Evolutionary conservation across 164 flowering plant species (phyloP), one percentile per base, ranked within the genome.

Genomic region (Houttuynia cordata): DNA sequence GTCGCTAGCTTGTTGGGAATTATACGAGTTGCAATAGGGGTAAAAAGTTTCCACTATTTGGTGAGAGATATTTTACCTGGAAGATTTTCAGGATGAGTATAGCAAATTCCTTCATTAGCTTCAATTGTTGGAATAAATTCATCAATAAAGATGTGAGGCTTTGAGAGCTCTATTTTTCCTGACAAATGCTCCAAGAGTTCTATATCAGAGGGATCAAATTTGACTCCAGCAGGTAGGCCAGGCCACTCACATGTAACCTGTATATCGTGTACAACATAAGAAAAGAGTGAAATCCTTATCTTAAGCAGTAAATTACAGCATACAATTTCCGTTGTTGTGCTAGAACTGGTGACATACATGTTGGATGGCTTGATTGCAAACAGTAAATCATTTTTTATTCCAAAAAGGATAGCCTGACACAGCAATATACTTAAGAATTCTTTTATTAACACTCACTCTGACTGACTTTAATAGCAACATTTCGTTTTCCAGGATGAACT

Each of bases 51-150:
- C 37, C 49, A 42, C 1, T 14, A 8, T 42, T 42, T 12, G 37
- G 5, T 9, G 18, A 53, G 24, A n/a, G 56, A 54, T 23, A 59
- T 40, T 39, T 78, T 79, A 93, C 99, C 97, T 51, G 97, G 99
- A 68, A 93, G 91, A 75, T 86, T 76, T 79, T 82, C 85, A 25
- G 99, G 99, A 79, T 93, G 99, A 12, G 87, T 77, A 58, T 74
- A 88, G 67, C 85, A 88, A 58, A 93, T 93, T 57, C 98, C 98
- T 25, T 78, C 70, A 1, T 83, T 82, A 10, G 41, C 73, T 8
- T 84, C 81, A 51, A 93, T 76, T 24, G 97, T 85, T 8, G 91
- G 97, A 62, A 93, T 93, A 76, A 93, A 90, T 56, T 81, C 94
- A 61, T 93, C 87, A 57, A 93, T 78, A 55, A 93, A 80, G 57